Evolutionary conservation across 495 filamentous ascomycete genomes (phyloP), one percentile per base, ranked within the genome.

Genomic region (Trichoderma virens): DNA sequence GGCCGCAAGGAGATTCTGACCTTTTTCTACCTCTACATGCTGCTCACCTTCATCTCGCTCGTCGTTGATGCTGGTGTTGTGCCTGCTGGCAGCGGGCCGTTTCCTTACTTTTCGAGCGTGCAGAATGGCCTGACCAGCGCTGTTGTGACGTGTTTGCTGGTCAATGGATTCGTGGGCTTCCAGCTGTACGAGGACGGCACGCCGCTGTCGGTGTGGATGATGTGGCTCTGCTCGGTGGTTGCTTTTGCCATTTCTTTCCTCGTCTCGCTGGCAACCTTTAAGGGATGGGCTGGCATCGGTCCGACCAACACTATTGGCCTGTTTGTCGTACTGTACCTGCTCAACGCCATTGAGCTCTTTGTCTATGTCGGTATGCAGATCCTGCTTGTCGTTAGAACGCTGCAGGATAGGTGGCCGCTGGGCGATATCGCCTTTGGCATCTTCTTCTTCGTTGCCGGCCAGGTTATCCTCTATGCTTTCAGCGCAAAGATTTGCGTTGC

Each of bases 141-240:
- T 13, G 79, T 94, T 23, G 90, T 91, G 73, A 93, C 90, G 11
- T 95, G 89, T 75, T 81, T 99, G 45, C 78, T 98, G 64, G 90
- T 99, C 80, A 98, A 98, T 74, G 94, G 95, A 32, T 99, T 99
- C 72, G 93, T 99, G 45, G 94, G 94, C 39, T 99, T 98, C 78
- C 95, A 98, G 76, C 83, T 99, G 5, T 99, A 98, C 74, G 94
- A 99, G 75, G 94, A 99, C 73, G 94, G 94, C n/a, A 99, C 94
- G 2, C 87, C 88, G 8, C 82, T 97, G 39, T 97, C 93, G 0
- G 86, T 99, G 32, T 99, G 93, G 94, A 85, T 97, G 64, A 80
- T 99, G 61, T 87, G 95, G 34, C 69, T 90, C 13, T 86, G 82
- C 64, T 94, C 90, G 3, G 76, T 87, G 1, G 84, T 78, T 61